A percentile compares a stretch with the other conserved stretches of the same genome.
Evolutionary conservation across 331 rosid genomes (phyloP).

Genomic region (Quercus tomentella): DNA sequence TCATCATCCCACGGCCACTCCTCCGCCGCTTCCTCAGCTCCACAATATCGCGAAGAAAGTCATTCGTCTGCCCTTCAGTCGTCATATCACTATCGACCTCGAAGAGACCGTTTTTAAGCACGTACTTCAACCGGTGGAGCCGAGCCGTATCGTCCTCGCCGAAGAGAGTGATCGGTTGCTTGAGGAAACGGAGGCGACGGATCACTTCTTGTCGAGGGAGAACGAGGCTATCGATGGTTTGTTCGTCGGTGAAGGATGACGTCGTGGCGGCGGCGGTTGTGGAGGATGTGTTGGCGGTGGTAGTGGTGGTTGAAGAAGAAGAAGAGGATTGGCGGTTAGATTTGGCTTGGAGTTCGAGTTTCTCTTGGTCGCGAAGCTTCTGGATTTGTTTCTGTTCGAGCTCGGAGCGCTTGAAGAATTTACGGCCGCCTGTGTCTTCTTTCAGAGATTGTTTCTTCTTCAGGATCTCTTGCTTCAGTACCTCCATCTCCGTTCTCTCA

Average conservation of each 20-base stretch:
- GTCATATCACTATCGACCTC: constrained; percentile 98
- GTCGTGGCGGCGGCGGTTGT: constrained; percentile 27
- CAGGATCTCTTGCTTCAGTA: constrained; percentile 76
- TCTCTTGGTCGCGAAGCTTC: constrained; percentile 87
- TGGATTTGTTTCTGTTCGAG: constrained; percentile 80
- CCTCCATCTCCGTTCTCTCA: constrained; percentile 55
- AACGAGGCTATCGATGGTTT: constrained; percentile 73
- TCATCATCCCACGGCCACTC: constrained; percentile 45
- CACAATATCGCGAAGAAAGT: constrained; percentile 82
- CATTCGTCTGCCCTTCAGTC: constrained; percentile 97
- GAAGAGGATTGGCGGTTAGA: constrained; percentile 45
- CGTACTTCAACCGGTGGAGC: constrained; percentile 76
- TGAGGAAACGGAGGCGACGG: constrained; percentile 85
- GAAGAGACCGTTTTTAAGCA: constrained; percentile 73
- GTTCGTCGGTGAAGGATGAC: constrained; percentile 53
- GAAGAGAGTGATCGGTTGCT: constrained; percentile 87
- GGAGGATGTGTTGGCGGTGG: constrained; percentile 21
- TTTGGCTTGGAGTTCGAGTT: constrained; percentile 84
- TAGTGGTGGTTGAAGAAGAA: constrained; percentile 13
- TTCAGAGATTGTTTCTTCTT: constrained; percentile 77
- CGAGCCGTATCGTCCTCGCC: constrained; percentile 91
- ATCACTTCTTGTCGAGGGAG: constrained; percentile 80
- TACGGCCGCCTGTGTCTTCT: constrained; percentile 74
- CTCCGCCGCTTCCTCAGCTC: constrained; percentile 96
- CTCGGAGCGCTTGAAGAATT: constrained; percentile 88